Percentiles rank a stretch among this genome's conserved stretches.
Conservation (phyloP, 768 basidiomycete genomes). For the Boletus vermiculosoides region DNA sequence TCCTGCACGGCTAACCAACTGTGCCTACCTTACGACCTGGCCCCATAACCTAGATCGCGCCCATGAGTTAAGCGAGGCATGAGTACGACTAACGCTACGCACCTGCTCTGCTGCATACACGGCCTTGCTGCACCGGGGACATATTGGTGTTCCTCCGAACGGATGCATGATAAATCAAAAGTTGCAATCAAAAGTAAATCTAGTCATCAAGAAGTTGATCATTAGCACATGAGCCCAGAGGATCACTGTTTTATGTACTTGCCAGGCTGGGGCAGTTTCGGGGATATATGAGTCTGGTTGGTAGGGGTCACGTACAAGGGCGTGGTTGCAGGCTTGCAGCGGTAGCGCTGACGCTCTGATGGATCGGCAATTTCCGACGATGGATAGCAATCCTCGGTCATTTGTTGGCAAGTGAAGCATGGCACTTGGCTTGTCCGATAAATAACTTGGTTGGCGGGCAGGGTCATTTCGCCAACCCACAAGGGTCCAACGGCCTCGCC, state of each 20-base stretch:
- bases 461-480: not conserved
- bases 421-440: not conserved
- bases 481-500: not conserved
- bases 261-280: slow-evolving; percentile 7
- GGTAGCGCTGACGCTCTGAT: not conserved
- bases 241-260: slow-evolving; percentile 7
- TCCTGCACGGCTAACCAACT: slow-evolving; percentile 2
- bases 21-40: slow-evolving; percentile 79
- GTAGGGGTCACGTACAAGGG: not conserved
- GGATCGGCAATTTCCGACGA: slow-evolving; percentile 19
- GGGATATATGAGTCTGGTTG: not conserved
- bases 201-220: not conserved
- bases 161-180: slow-evolving; percentile 54
- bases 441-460: not conserved
- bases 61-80: slow-evolving; percentile 1
- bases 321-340: slow-evolving; percentile 1
- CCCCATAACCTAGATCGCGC: slow-evolving; percentile 62
- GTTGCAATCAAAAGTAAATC: not conserved
- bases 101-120: slow-evolving; percentile 93
- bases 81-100: slow-evolving; percentile 13
- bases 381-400: not conserved
- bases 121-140: slow-evolving; percentile 69
- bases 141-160: slow-evolving; percentile 68
- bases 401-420: not conserved
- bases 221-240: slow-evolving; percentile 2